Evolutionary conservation across 257 asterid species (phyloP).

Genomic region (Penstemon newberryi): DNA sequence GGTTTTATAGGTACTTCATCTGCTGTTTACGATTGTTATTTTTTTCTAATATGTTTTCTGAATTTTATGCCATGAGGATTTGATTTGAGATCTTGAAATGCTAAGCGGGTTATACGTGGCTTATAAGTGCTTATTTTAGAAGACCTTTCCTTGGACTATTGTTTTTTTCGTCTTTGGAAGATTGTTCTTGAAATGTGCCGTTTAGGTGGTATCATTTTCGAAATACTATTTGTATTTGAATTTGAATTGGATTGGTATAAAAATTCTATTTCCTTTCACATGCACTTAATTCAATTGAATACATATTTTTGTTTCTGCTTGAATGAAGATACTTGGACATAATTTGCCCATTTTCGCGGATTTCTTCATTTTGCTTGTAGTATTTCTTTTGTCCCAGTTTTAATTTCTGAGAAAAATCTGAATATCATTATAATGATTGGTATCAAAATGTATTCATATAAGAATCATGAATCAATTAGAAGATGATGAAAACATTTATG

Average conservation of each 20-base stretch:
- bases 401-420: not conserved
- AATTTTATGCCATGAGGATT: conserved; percentile 4
- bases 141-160: conserved; percentile 25
- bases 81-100: conserved; percentile 8
- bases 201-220: conserved; percentile 21
- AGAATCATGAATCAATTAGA: too few relatives aligned
- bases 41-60: conserved; percentile 17
- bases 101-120: conserved; percentile 23
- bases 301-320: not conserved
- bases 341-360: not conserved
- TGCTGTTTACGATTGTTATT: conserved; percentile 2
- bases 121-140: conserved; percentile 12
- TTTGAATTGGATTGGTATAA: conserved; percentile 27
- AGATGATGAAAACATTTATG: too few relatives aligned
- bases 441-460: too few relatives aligned
- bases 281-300: not conserved
- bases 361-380: not conserved
- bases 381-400: not conserved
- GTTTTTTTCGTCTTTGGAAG: conserved; percentile 29
- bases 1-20: conserved; percentile 33
- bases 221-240: conserved; percentile 25
- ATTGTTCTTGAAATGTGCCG: conserved; percentile 22
- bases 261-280: conserved; percentile 1
- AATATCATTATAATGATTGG: too few relatives aligned
- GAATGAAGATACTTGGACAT: not conserved